phyloP scores from a whole-genome alignment of 331 rosid species.

The Saraca asoca region DNA sequence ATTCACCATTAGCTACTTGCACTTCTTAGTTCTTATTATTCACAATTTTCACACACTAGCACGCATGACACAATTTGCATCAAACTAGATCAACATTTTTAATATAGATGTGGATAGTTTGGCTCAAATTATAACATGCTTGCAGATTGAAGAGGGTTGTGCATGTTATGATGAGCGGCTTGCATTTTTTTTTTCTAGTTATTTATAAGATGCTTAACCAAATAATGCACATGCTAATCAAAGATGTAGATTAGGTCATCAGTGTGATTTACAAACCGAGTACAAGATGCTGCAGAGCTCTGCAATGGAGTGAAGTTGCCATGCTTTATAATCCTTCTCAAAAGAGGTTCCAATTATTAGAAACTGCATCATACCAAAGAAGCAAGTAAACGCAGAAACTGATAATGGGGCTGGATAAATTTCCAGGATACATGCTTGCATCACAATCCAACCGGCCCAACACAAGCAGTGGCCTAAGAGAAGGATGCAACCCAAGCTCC shows the following conservation, averaged over 20 bases:
- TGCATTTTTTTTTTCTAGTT: neutral
- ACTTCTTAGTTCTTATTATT: too few species aligned
- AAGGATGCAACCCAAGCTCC: conserved; percentile 69
- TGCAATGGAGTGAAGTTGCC: conserved; percentile 56
- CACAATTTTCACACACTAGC: too few species aligned
- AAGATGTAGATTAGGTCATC: conserved; percentile 8
- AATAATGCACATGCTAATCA: conserved; percentile 10
- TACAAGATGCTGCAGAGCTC: conserved; percentile 63
- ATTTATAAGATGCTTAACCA: conserved; percentile 20
- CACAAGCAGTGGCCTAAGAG: conserved; percentile 66
- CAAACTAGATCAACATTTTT: too few species aligned
- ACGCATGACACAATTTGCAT: too few species aligned
- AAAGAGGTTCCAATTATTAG: conserved; percentile 46
- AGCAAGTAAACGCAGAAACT: conserved; percentile 66
- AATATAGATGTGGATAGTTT: too few species aligned
- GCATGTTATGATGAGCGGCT: too few species aligned
- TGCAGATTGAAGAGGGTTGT: too few species aligned
- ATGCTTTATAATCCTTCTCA: conserved; percentile 57
- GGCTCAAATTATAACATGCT: too few species aligned
- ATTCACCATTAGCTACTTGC: neutral
- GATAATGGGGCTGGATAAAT: conserved; percentile 71
- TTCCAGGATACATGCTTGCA: conserved; percentile 65
- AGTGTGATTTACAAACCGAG: conserved; percentile 49
- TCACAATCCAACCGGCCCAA: conserved; percentile 81
- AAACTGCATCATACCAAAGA: conserved; percentile 69